Base-by-base conservation (phyloP, 2,329 filamentous ascomycete species). In the Ophiocordyceps camponoti-saundersi region DNA sequence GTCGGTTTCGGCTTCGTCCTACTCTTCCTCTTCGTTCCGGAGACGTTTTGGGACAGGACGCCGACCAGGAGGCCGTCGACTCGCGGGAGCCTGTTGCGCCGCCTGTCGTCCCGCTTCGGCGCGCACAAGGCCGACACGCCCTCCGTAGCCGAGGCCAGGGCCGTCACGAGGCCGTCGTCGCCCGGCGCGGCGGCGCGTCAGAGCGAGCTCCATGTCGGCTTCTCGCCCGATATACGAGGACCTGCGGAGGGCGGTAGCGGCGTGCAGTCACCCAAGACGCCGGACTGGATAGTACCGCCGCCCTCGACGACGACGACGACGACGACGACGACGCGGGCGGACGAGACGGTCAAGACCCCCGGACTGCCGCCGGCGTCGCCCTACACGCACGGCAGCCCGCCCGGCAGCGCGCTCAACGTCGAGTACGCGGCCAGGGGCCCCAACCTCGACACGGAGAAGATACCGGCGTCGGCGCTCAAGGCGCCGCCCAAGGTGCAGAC, bases 1-100 rank as follows among this genome's bases (percentile, higher is more conserved):
- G 83, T 88, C 32, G 85, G 71, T 0, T 75, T 85, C 44, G 80
- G 79, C 49, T 73, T 80, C 36, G 60, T 77, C 20, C 65, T 94
- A 3, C 70, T 96, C 1, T 95, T 94, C 60, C 71, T 95, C 49
- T 94, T 95, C 55, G 85, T 95, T 0, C 90, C 90, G 0, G 90
- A 96, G 65, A 95, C 88, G 0, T 95, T 95, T 53, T 96, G 90
- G 90, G 88, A 95, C 61, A 73, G 90, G 44, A 82, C 82, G 2
- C 88, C 89, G 2, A 58, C 63, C 3, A 58, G 61, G 20, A 63
- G 62, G 40, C 54, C 61, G 3, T 59, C 59, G 7, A 67, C 61
- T 48, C 59, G 70, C 20, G 68, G 70, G 1, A 64, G 63, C 47
- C 62, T 76, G 46, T 65, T 75, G 48, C 68, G 65, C 21, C 63